Evolutionary conservation across 2,329 filamentous ascomycete species (phyloP), one percentile per base, ranked within the genome.

Genomic region (Magnaporthiopsis incrustans): DNA sequence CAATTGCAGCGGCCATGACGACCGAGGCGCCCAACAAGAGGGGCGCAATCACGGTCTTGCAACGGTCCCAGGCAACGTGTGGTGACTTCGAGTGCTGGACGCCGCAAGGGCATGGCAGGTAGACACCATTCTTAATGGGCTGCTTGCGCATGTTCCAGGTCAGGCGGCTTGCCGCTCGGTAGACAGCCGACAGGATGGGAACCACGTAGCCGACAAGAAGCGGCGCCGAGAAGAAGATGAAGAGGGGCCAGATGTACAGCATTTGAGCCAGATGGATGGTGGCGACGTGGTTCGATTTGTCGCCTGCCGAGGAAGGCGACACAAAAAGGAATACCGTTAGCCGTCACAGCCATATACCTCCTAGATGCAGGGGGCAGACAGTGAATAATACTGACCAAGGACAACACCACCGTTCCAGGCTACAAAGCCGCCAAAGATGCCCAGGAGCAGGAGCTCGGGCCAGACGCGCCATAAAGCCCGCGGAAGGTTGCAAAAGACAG

Each of bases 241-340:
- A 88, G 67, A 96, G 90, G 0, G 93, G 89, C 90, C 92, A 97
- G 68, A 98, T 88, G 72, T 99, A 99, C 25, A 98, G 87, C 85
- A 99, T 90, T 76, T 99, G 95, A 0, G 94, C 84, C 6, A 95
- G 77, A 72, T 99, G 94, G 15, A 98, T 78, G 1, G 92, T 95
- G 0, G 93, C 92, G 38, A 95, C 82, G 71, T 99, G 95, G 72
- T 97, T 97, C 32, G 91, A 89, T 77, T 97, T 98, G 76, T 99
- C 95, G 53, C 93, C 91, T 92, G 64, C 4, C 27, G 15, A 8
- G 18, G 22, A 53, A 44, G 38, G 14, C 38, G 18, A 53, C 18
- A 53, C 7, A n/a, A 1, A 53, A 6, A n/a, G 11, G 1, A n/a
- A 53, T 44, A 53, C 22, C 3, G 44, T 53, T 7, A 53, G 44